These are phyloP conservation scores for Mucor saturninus DNA, from an alignment of 371 early-diverging fungal species.

Conservation along the genomic window DNA sequence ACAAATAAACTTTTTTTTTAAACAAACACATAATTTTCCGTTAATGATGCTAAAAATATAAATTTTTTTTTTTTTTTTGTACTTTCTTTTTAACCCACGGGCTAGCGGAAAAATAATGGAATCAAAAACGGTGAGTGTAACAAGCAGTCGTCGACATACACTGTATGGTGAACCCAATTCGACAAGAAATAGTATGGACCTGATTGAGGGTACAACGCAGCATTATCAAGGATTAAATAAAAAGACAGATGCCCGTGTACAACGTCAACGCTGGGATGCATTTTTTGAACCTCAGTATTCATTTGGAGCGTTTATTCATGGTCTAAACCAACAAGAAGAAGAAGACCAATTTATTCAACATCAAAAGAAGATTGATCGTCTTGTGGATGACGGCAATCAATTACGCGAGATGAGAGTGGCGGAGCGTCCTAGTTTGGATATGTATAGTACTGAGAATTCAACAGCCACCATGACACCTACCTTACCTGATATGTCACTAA, in stretches of 20 bases:
- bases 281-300: slow-evolving; percentile 35
- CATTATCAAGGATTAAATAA: neutral
- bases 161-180: slow-evolving; percentile 1
- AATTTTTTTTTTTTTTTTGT: neutral
- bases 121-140: no score
- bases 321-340: slow-evolving; percentile 4
- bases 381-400: slow-evolving; percentile 18
- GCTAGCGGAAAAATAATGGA: slow-evolving; percentile 6
- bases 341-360: slow-evolving; percentile 13
- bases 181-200: slow-evolving; percentile 28
- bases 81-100: neutral
- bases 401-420: neutral
- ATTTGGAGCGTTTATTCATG: slow-evolving; percentile 26
- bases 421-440: slow-evolving; percentile 12
- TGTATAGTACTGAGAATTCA: slow-evolving; percentile 1
- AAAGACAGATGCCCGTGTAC: slow-evolving; percentile 15
- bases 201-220: slow-evolving; percentile 19
- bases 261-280: slow-evolving; percentile 30
- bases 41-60: neutral
- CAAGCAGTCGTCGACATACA: neutral
- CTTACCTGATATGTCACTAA: slow-evolving; percentile 4
- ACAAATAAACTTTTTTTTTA: no score
- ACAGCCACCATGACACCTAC: slow-evolving; percentile 14
- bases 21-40: neutral
- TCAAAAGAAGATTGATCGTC: slow-evolving; percentile 19